Conservation (phyloP, 805 yeast species). For the Sugiyamaella smithiae region DNA sequence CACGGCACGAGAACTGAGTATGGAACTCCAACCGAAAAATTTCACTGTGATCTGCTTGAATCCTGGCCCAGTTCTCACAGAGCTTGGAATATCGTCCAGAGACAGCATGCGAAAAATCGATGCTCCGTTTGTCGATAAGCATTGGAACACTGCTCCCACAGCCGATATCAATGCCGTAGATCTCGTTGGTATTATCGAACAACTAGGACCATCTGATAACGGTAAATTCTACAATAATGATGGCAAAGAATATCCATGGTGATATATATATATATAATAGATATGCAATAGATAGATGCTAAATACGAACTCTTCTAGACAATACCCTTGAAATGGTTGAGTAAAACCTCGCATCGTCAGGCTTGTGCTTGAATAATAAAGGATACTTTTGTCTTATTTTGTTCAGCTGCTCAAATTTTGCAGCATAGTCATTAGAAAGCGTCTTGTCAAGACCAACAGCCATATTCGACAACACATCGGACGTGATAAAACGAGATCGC, state of each 20-base stretch:
- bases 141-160: conserved; percentile 16
- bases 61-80: conserved; percentile 44
- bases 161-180: conserved; percentile 30
- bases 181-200: conserved; percentile 22
- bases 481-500: conserved; percentile 6
- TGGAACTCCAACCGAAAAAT: conserved; percentile 30
- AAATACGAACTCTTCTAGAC: not conserved
- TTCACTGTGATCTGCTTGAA: conserved; percentile 36
- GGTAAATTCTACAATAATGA: conserved; percentile 25
- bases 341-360: not conserved
- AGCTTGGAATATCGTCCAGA: conserved; percentile 29
- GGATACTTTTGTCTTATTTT: not conserved
- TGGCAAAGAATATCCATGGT: conserved; percentile 17
- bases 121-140: conserved; percentile 6
- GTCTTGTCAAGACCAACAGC: not conserved
- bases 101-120: conserved; percentile 3
- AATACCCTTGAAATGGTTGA: too few relatives aligned
- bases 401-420: conserved; percentile 1
- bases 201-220: conserved; percentile 27
- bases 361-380: not conserved
- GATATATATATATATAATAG: too few relatives aligned
- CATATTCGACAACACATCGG: conserved; percentile 3
- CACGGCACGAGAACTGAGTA: conserved; percentile 29
- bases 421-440: not conserved
- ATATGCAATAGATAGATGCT: not conserved